Base-by-base conservation (phyloP, 2,329 filamentous ascomycete species). In the Graphilbum ipis-grandicollis region DNA sequence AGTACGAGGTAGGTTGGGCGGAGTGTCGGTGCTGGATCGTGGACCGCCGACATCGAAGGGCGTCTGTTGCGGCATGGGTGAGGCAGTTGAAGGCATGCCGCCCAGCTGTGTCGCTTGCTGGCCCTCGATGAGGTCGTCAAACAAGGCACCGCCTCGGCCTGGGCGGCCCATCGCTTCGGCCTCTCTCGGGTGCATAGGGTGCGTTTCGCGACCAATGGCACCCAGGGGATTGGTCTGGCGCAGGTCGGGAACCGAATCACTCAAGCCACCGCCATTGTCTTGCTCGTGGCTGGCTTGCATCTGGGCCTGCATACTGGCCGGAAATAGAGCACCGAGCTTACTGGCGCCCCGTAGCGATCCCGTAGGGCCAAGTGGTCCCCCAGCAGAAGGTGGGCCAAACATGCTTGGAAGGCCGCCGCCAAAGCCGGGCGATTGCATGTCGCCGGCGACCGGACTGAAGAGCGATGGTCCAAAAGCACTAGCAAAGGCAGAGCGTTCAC, bases 311-410 rank as follows among this genome's bases (percentile, higher is more conserved):
- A 93, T 86, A 5, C 79, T 77, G 2, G 75, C 62, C 9, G 88
- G 86, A 50, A 98, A 94, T 19, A 98, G 62, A 2, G 84, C 86
- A 2, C 81, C 80, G 29, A 94, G 65, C 56, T 86, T 92, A 60
- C 81, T 90, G 5, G 73, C 68, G 28, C 84, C 75, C 23, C 81
- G 74, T 33, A 81, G 71, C 36, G 78, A 78, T 35, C 77, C 76
- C 7, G 74, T 67, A 18, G 65, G 61, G 28, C 69, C 74, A 5
- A 84, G 58, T 19, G 71, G 75, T 37, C 72, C 68, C 19, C 39
- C 36, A 6, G 36, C 31, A 12, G 28, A 32, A 81, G 67, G 9
- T 9, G 42, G 31, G 1, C 43, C 43, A 34, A 45, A 45, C 4
- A 45, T 37, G 9, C 42, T 38, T 1, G 43, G 30, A 31, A 67